These are phyloP conservation scores for Mortierella sp. DNA, from an alignment of 371 early-diverging fungal genomes.

Conservation along the genomic window DNA sequence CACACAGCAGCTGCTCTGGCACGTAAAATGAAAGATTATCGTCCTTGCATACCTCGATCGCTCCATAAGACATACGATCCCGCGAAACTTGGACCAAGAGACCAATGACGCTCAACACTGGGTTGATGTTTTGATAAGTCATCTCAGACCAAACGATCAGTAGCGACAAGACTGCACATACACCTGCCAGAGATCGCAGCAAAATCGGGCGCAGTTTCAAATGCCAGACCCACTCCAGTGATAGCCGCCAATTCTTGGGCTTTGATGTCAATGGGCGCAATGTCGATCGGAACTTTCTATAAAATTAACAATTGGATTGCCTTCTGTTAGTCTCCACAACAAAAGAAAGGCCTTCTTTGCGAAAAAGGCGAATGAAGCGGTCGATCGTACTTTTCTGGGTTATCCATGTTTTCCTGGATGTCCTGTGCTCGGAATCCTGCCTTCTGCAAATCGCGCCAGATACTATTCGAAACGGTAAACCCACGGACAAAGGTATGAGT, in stretches of 20 bases:
- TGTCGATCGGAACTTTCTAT: conserved; percentile 66
- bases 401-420: conserved; percentile 74
- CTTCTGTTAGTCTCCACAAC: too few relatives aligned
- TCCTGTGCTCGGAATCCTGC: conserved; percentile 84
- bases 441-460: conserved; percentile 74
- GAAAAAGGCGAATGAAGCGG: background rate
- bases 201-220: conserved; percentile 77
- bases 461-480: conserved; percentile 52
- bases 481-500: conserved; percentile 26
- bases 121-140: conserved; percentile 79
- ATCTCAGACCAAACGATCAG: conserved; percentile 94
- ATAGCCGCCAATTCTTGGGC: conserved; percentile 34
- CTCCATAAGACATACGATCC: conserved; percentile 65
- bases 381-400: conserved; percentile 66
- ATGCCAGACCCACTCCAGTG: conserved; percentile 89
- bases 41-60: conserved; percentile 64
- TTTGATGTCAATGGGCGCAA: conserved; percentile 56
- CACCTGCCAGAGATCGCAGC: conserved; percentile 69
- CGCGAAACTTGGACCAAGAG: conserved; percentile 62
- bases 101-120: conserved; percentile 72
- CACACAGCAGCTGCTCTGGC: background rate
- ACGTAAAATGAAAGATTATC: background rate
- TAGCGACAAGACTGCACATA: conserved; percentile 75
- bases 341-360: background rate
- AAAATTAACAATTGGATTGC: background rate